A percentile compares a stretch with the other conserved stretches of the same genome.
These are phyloP conservation scores for Phytophthora hibernalis DNA, from an alignment of 352 stramenopile species.

Conservation along the genomic window DNA sequence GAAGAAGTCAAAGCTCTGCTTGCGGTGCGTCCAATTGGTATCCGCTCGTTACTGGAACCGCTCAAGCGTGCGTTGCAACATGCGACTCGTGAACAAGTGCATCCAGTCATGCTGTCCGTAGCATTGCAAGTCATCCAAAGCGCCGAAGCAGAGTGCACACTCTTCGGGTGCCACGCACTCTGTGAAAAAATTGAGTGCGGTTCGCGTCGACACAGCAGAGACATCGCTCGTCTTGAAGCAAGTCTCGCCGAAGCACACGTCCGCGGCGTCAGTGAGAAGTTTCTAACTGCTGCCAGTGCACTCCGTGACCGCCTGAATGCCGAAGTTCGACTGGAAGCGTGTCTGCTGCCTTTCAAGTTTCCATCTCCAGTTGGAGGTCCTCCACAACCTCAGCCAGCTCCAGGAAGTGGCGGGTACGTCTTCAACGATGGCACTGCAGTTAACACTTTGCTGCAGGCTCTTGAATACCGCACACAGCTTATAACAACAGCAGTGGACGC, in stretches of 20 bases:
- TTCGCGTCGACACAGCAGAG: constrained; percentile 52
- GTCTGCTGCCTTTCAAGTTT: constrained; percentile 56
- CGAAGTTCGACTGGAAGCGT: constrained; percentile 71
- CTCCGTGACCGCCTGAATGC: constrained; percentile 69
- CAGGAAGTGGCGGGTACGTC: constrained; percentile 40
- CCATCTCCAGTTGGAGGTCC: constrained; percentile 15
- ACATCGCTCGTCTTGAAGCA: constrained; percentile 72
- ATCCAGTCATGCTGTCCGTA: constrained; percentile 59
- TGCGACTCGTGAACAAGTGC: constrained; percentile 58
- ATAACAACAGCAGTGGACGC: constrained; percentile 63
- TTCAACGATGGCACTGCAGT: constrained; percentile 61
- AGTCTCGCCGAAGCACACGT: constrained; percentile 62
- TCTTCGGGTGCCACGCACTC: constrained; percentile 79
- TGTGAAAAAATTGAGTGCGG: constrained; percentile 69
- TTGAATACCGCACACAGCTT: constrained; percentile 66
- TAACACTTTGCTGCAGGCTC: constrained; percentile 68
- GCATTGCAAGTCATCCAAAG: constrained; percentile 72
- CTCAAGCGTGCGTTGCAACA: constrained; percentile 63
- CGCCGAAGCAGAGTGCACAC: constrained; percentile 79
- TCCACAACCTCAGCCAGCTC: constrained; percentile 7
- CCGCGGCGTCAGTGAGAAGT: constrained; percentile 62
- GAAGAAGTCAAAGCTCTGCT: constrained; percentile 85
- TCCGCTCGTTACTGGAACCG: constrained; percentile 69
- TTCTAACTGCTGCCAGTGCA: constrained; percentile 49
- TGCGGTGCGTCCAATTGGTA: constrained; percentile 70